A percentile compares a stretch with the other conserved stretches of the same genome.
Evolutionary conservation across 306 rosid species (phyloP).

Genomic region (Cyamopsis tetragonoloba): DNA sequence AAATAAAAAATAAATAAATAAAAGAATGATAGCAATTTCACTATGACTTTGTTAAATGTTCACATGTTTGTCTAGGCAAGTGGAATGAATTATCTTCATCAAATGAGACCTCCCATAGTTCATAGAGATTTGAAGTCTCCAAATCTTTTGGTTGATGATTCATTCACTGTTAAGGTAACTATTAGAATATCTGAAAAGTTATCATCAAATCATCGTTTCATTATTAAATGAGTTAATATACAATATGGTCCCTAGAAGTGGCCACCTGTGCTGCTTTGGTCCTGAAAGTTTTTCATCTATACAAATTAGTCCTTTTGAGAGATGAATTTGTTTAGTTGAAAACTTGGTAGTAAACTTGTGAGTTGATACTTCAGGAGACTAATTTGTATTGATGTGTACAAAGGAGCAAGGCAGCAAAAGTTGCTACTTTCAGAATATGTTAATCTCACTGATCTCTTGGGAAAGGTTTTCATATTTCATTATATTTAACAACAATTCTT

Average conservation of each 20-base stretch:
- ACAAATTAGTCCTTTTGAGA: too few relatives aligned
- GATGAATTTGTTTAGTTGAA: too few relatives aligned
- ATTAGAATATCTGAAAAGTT: not conserved
- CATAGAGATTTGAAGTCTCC: slow-evolving; percentile 97
- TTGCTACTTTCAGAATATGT: too few relatives aligned
- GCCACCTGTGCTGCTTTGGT: too few relatives aligned
- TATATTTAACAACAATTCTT: not conserved
- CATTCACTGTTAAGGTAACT: slow-evolving; percentile 80
- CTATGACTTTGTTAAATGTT: slow-evolving; percentile 7
- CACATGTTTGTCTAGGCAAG: slow-evolving; percentile 62
- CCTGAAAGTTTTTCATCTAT: too few relatives aligned
- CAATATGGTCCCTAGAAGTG: too few relatives aligned
- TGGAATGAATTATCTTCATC: slow-evolving; percentile 98
- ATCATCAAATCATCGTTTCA: not conserved
- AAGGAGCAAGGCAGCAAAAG: too few relatives aligned
- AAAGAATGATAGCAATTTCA: too few relatives aligned
- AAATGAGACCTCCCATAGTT: slow-evolving; percentile 86
- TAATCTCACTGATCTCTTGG: not conserved
- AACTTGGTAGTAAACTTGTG: too few relatives aligned
- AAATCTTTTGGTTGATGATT: slow-evolving; percentile 86
- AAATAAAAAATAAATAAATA: not conserved
- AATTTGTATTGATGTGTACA: too few relatives aligned
- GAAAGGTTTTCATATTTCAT: not conserved
- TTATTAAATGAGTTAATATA: not conserved
- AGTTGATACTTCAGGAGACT: too few relatives aligned